phyloP scores from a whole-genome alignment of 2,329 filamentous ascomycete genomes.

The Thielaviopsis punctulata region DNA sequence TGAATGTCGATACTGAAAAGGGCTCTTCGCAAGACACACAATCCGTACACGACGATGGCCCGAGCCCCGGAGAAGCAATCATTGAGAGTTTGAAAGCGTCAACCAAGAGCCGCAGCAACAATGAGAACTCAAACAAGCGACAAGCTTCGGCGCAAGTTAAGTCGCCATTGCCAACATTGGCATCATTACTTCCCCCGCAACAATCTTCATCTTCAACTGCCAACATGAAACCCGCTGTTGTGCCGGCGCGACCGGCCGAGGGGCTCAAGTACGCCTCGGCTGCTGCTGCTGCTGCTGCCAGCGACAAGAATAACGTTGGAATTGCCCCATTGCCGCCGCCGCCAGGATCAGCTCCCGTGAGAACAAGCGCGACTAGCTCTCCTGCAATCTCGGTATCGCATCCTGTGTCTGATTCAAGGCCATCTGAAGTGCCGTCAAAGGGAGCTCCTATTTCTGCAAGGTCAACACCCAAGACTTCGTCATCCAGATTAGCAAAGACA shows the following conservation, averaged over 20 bases:
- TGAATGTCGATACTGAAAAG: constrained; percentile 64
- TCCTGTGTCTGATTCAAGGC: constrained; percentile 20
- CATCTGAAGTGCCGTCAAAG: constrained; percentile 26
- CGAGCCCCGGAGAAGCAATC: constrained; percentile 21
- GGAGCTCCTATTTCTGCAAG: constrained; percentile 19
- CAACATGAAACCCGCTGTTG: constrained; percentile 80
- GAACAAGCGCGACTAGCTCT: constrained; percentile 36
- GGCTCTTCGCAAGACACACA: constrained; percentile 91
- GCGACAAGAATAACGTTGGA: constrained; percentile 72
- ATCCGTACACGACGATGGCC: constrained; percentile 68
- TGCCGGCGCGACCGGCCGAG: constrained; percentile 72
- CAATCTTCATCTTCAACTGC: constrained; percentile 41
- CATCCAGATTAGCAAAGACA: constrained; percentile 7
- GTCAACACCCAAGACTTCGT: constrained; percentile 14
- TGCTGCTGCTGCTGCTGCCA: constrained; percentile 80
- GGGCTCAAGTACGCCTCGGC: constrained; percentile 94
- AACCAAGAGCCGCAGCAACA: constrained; percentile 31
- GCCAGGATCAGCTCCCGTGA: constrained; percentile 40
- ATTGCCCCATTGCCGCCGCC: constrained; percentile 89
- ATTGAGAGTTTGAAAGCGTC: constrained; percentile 19
- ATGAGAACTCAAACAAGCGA: constrained; percentile 36
- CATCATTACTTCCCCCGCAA: constrained; percentile 66
- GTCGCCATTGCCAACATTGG: constrained; percentile 81
- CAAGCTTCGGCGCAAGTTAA: constrained; percentile 82
- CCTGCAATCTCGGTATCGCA: constrained; percentile 32